Base-by-base conservation (phyloP, 306 rosid species). In the Aeschynomene evenia region DNA sequence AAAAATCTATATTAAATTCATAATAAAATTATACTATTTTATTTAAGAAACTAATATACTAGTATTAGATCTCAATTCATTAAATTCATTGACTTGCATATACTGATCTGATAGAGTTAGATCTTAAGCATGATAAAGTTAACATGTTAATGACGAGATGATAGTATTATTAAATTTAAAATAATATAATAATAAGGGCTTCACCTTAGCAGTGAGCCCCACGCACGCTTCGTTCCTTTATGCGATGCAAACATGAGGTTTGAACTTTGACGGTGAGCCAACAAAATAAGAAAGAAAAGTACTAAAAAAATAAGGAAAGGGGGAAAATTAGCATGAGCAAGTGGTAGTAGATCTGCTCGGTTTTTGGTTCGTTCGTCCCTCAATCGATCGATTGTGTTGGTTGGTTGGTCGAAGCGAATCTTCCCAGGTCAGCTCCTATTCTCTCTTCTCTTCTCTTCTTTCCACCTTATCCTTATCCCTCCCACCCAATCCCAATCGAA, bases 401-500 rank as follows among this genome's bases (percentile, higher is more conserved):
- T 33, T 33, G 37, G 9, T 6, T 1, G 70, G 18, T 6, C 9
- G 15, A 43, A 1, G n/a, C 50, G 14, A 18, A 66, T 76, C 60
- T 70, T 73, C 60, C 66, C 72, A 77, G 89, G 88, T 87, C 79
- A 81, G 77, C 80, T 66, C 56, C 71, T 63, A 33, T 36, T 67
- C 43, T 29, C 42, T 13, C 7, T 10, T 54, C 28, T 54, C 15
- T 69, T 69, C 39, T 12, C 37, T 11, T 11, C 23, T 18, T 19
- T 8, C 54, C 23, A 49, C 24, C 51, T 45, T 45, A 6, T 45
- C 51, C 20, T 16, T 21, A 14, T 12, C 37, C 9, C 7, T 23
- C 7, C 7, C 5, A 14, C 23, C n/a, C 10, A 26, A 59, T 3
- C 24, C 52, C n/a, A 5, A 48, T 28, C 18, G n/a, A 28, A 46